phyloP scores from a whole-genome alignment of 176 grass and related monocot species.

The Alloteropsis semialata region DNA sequence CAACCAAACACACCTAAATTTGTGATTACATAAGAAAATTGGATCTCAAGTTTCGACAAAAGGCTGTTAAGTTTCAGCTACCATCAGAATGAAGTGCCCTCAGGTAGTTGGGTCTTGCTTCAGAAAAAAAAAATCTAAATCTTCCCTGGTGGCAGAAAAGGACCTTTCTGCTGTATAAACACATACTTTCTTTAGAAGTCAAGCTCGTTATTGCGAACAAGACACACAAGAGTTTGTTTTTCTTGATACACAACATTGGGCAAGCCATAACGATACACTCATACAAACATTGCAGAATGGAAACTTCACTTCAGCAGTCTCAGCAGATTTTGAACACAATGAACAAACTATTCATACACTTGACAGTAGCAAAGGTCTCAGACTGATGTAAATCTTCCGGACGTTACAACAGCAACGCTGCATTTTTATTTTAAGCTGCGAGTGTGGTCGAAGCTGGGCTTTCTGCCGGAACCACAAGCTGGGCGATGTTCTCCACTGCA shows the following conservation, averaged over 20 bases:
- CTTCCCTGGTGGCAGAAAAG: background rate
- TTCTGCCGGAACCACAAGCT: conserved; percentile 28
- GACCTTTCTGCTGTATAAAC: background rate
- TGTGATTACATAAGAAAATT: background rate
- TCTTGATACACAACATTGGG: background rate
- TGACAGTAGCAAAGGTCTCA: background rate
- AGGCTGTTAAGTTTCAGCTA: background rate
- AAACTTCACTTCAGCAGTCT: conserved; percentile 24
- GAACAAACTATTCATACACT: background rate
- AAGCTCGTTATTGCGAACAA: background rate
- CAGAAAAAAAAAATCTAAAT: background rate
- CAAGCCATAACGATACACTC: background rate
- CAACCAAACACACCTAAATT: background rate
- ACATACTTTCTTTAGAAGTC: background rate
- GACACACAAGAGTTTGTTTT: background rate
- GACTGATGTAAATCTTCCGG: background rate
- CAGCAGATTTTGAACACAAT: conserved; percentile 3
- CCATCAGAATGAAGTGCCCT: background rate
- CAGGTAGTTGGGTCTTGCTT: background rate
- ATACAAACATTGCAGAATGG: conserved; percentile 11
- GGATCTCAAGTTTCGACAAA: too few species aligned
- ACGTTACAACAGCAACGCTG: conserved; percentile 1
- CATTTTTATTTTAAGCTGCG: conserved; percentile 37
- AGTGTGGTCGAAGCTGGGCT: background rate
- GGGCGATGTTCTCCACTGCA: conserved; percentile 32